A percentile compares a stretch with the other conserved stretches of the same genome.
Conservation (phyloP, 2,329 filamentous ascomycete genomes). For the Beauveria sp. region DNA sequence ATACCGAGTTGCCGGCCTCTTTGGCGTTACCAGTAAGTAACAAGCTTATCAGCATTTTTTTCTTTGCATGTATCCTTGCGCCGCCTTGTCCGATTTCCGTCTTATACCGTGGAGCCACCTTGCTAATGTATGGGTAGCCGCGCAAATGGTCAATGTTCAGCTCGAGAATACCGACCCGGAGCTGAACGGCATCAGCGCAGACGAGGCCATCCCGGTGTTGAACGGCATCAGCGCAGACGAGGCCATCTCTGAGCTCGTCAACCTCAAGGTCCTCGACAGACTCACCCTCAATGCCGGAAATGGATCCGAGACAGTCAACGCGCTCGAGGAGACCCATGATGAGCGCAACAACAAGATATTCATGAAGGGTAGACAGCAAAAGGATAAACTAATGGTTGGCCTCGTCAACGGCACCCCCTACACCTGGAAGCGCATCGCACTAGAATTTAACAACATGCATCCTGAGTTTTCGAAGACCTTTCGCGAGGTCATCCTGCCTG, state of each 20-base stretch:
- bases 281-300: not conserved
- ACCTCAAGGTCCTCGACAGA: too few relatives aligned
- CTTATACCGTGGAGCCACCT: not conserved
- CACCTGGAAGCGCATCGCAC: constrained; percentile 19
- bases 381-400: constrained; percentile 9
- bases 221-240: not conserved
- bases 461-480: constrained; percentile 5
- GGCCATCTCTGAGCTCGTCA: not conserved
- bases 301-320: not conserved
- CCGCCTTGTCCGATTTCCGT: not conserved
- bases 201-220: not conserved
- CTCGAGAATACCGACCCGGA: not conserved
- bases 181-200: not conserved
- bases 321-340: not conserved
- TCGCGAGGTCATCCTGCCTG: constrained; percentile 22
- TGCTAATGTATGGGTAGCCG: not conserved
- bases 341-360: not conserved
- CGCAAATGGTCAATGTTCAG: not conserved
- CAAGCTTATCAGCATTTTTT: not conserved
- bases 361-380: not conserved
- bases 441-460: constrained; percentile 15
- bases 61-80: not conserved
- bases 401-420: constrained; percentile 29
- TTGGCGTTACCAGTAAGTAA: not conserved
- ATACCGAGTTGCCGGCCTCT: not conserved